Evolutionary conservation across 2,329 filamentous ascomycete genomes (phyloP), one percentile per base, ranked within the genome.

Genomic region (Corinectria fuckeliana): DNA sequence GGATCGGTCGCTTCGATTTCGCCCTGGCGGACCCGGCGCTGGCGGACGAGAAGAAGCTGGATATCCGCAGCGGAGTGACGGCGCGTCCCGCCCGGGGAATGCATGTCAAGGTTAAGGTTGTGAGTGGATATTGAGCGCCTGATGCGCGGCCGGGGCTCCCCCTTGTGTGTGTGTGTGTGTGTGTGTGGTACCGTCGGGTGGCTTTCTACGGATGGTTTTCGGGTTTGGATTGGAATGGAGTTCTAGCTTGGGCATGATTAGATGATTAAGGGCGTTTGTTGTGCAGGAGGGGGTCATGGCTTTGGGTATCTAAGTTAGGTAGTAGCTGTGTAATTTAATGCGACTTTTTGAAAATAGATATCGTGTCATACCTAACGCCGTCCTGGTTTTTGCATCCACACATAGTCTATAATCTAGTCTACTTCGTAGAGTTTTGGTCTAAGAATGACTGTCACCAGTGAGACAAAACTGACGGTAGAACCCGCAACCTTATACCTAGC

Each of bases 1-100:
- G 91, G 82, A 83, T 94, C 4, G 92, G 92, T 1, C 82, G 85
- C 34, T 96, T 96, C 74, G 83, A 88, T 71, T 87, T 89, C 72
- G 78, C 78, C 65, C 71, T 88, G 53, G 74, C 75, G 61, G 77
- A 88, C 66, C 77, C 85, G 69, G 84, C 87, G 60, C 83, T 88
- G 72, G 77, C 87, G 72, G 88, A 91, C 69, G 86, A 91, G 76
- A 80, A 80, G 44, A 86, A 90, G 66, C 72, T 94, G 45, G 75
- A 84, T 45, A 86, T 96, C 61, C 88, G 87, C 74, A 84, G 86
- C 0, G 87, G 86, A 2, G 82, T 95, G 47, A 96, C 93, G 18
- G 82, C 87, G 6, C 85, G 86, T 71, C 93, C 93, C 1, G 85
- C 83, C 56, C 88, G 88, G 56, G 92, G 92, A 0, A 77, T 97